phyloP scores from a whole-genome alignment of 2,329 filamentous ascomycete genomes.

The Scedosporium boydii region DNA sequence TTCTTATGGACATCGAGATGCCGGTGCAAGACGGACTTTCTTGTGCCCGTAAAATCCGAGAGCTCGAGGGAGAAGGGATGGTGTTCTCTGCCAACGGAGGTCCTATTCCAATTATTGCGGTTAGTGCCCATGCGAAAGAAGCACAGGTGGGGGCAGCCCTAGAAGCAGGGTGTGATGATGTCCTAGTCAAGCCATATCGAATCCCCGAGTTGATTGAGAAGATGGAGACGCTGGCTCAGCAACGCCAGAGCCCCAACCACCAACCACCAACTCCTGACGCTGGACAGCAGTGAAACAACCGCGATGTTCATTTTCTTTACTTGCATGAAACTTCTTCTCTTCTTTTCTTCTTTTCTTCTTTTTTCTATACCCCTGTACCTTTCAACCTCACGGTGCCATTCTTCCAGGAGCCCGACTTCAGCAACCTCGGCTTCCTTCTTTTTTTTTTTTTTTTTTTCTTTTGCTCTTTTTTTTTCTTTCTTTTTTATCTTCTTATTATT shows the following conservation, averaged over 20 bases:
- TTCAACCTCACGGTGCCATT: too few species aligned
- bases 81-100: constrained; percentile 35
- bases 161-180: constrained; percentile 48
- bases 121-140: constrained; percentile 57
- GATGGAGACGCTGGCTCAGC: constrained; percentile 40
- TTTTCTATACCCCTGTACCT: too few species aligned
- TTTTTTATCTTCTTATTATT: background rate
- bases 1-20: constrained; percentile 73
- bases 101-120: constrained; percentile 53
- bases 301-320: background rate
- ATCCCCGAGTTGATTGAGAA: constrained; percentile 52
- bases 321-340: background rate
- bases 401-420: too few species aligned
- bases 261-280: background rate
- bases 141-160: constrained; percentile 48
- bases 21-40: constrained; percentile 62
- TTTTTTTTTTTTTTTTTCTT: constrained; percentile 4
- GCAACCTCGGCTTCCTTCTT: background rate
- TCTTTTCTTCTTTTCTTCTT: background rate
- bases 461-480: background rate
- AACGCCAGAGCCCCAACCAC: constrained; percentile 11
- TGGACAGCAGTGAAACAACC: background rate
- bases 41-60: constrained; percentile 54
- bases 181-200: constrained; percentile 64
- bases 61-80: constrained; percentile 45